Conservation (phyloP, 2,329 filamentous ascomycete genomes). For the Alternaria conjuncta region DNA sequence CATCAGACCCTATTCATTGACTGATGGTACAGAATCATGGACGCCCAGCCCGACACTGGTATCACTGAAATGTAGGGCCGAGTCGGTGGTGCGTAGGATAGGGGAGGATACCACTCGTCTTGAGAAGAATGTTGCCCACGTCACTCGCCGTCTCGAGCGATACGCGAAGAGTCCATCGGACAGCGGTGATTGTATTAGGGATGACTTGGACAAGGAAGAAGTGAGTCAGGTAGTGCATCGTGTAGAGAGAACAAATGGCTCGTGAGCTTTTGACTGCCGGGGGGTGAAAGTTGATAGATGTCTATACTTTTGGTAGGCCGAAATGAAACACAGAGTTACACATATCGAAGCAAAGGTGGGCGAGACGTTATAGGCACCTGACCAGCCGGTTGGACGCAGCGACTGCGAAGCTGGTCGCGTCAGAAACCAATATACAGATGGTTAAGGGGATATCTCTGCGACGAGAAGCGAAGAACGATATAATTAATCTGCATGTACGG, state of each 20-base stretch:
- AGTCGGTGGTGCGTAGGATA: background rate
- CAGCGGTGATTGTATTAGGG: background rate
- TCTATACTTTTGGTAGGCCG: background rate
- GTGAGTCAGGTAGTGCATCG: background rate
- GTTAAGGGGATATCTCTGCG: background rate
- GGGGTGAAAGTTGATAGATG: background rate
- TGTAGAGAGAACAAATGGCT: background rate
- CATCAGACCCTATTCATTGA: background rate
- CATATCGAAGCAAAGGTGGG: background rate
- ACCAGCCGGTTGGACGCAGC: background rate
- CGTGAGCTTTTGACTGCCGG: background rate
- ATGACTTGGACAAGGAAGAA: background rate
- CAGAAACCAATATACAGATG: background rate
- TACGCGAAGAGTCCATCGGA: background rate
- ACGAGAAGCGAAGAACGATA: background rate
- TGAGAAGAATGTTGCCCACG: background rate
- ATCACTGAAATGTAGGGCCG: background rate
- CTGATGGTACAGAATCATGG: background rate
- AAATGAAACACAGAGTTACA: background rate
- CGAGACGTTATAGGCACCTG: background rate
- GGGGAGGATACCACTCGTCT: background rate
- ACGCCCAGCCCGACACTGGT: background rate
- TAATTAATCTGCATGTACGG: background rate
- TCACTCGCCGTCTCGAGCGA: background rate
- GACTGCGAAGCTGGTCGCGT: background rate